Evolutionary conservation across 805 yeast genomes (phyloP), one percentile per base, ranked within the genome.

Genomic region (Zygotorulaspora florentina): DNA sequence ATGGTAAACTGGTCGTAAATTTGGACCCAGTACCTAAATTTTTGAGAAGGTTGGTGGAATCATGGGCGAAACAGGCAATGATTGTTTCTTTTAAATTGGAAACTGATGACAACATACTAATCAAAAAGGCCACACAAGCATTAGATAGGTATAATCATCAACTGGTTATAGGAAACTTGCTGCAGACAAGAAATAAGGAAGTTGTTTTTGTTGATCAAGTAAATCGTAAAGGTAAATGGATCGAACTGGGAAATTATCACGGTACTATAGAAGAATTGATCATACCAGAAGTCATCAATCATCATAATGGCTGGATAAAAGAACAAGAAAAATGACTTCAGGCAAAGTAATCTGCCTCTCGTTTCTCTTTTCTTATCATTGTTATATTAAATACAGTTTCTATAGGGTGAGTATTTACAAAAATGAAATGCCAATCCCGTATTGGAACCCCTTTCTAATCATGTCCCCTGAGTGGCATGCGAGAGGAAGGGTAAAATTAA

Each of bases 11-110:
- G 37, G 78, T 84, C 8, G 87, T 93, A 9, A 85, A 89, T 55
- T 70, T 93, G 53, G 97, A 91, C 62, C 98, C 96, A 3, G 99
- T 93, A 3, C 99, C 99, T 15, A 93, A 93, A 61, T 91, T 93
- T 57, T 74, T 93, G 57, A 79, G 87, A 52, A 73, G 96, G 46
- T 70, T 93, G 50, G 97, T 90, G 1, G 95, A 87, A 53, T 76
- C 81, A 9, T 93, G 99, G 99, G 96, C 96, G 0, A 96, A 95
- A 2, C 79, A 82, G 10, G 95, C 97, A 1, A 86, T 89, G 95
- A 87, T 93, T 46, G 85, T 91, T 1, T 86, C 96, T 13, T 93
- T 93, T 70, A 93, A 93, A 65, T 75, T 93, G 42, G 99, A 93
- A 61, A 93, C 99, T 0, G 99, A 93, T 64, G 62, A 68, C 45